Conservation (phyloP, 495 filamentous ascomycete species). For the Neurospora tetrasperma region DNA sequence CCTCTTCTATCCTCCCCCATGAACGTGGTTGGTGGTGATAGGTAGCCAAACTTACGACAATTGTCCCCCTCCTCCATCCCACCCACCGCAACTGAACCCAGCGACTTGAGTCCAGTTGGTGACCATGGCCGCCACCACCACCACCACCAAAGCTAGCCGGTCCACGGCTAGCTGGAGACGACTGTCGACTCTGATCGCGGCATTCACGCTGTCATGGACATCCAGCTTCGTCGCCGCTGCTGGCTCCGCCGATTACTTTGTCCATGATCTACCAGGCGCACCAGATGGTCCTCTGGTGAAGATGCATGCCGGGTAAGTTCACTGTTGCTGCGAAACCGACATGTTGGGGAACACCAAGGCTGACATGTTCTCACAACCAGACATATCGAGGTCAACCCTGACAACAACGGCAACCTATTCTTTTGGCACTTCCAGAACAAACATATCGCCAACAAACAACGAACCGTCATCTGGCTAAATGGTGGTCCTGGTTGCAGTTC, state of each 20-base stretch:
- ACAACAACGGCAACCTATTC: conserved; percentile 85
- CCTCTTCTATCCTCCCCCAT: not conserved
- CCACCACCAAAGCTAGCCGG: conserved; percentile 2
- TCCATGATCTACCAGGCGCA: conserved; percentile 72
- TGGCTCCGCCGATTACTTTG: conserved; percentile 79
- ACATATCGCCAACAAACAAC: conserved; percentile 84
- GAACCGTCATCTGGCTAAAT: conserved; percentile 95
- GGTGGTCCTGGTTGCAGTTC: conserved; percentile 94
- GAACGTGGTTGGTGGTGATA: conserved; percentile 4
- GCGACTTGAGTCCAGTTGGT: not conserved
- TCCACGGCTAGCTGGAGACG: conserved; percentile 24
- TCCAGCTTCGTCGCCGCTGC: conserved; percentile 24
- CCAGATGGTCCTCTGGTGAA: conserved; percentile 74
- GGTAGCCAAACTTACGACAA: conserved; percentile 10
- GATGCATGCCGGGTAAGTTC: conserved; percentile 92
- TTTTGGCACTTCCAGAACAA: conserved; percentile 97
- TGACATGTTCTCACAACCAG: conserved; percentile 37
- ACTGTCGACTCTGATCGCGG: conserved; percentile 22
- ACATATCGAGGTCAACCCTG: conserved; percentile 79
- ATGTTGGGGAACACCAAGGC: not conserved
- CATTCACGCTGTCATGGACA: conserved; percentile 26
- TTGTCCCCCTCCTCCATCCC: not conserved
- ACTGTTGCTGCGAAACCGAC: not conserved
- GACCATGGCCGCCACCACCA: conserved; percentile 16
- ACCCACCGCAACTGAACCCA: not conserved